Evolutionary conservation across 192 early-diverging fungal genomes (phyloP).

Genomic region (Gaertneriomyces semiglobifer): DNA sequence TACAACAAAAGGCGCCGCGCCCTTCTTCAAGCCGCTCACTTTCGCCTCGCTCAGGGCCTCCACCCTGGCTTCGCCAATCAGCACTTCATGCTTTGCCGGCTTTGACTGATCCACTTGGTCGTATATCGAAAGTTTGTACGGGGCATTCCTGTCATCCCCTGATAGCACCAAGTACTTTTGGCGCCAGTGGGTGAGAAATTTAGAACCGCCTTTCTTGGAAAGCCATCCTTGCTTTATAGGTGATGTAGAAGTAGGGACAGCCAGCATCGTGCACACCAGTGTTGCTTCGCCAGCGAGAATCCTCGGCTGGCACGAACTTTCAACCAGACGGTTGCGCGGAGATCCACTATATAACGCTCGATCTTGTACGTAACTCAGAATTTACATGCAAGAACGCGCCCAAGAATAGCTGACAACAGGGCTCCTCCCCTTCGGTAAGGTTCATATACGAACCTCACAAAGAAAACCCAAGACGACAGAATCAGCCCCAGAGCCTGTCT

Average conservation of each 20-base stretch:
- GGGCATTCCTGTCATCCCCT: not conserved
- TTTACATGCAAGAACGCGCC: no score
- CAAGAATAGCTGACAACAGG: no score
- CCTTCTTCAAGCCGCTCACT: slow-evolving; percentile 11
- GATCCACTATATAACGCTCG: no score
- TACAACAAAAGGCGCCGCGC: slow-evolving; percentile 18
- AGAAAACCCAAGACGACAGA: no score
- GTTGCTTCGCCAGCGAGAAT: no score
- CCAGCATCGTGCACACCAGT: slow-evolving; percentile 1
- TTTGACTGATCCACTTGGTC: slow-evolving; percentile 44
- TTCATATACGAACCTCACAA: no score
- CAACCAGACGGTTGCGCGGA: no score
- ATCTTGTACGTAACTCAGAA: no score
- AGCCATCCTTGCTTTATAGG: slow-evolving; percentile 53
- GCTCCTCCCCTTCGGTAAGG: no score
- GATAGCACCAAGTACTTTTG: slow-evolving; percentile 48
- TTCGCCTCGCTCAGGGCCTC: slow-evolving; percentile 11
- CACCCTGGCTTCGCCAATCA: slow-evolving; percentile 31
- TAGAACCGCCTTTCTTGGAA: slow-evolving; percentile 43
- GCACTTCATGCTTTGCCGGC: slow-evolving; percentile 48
- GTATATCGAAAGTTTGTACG: slow-evolving; percentile 33
- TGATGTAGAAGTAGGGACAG: not conserved
- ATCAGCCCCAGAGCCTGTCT: no score
- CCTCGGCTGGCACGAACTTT: no score
- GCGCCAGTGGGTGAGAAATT: slow-evolving; percentile 44